phyloP scores from a whole-genome alignment of 1,284 basidiomycete genomes.

The Tylopilus orsonianus region DNA sequence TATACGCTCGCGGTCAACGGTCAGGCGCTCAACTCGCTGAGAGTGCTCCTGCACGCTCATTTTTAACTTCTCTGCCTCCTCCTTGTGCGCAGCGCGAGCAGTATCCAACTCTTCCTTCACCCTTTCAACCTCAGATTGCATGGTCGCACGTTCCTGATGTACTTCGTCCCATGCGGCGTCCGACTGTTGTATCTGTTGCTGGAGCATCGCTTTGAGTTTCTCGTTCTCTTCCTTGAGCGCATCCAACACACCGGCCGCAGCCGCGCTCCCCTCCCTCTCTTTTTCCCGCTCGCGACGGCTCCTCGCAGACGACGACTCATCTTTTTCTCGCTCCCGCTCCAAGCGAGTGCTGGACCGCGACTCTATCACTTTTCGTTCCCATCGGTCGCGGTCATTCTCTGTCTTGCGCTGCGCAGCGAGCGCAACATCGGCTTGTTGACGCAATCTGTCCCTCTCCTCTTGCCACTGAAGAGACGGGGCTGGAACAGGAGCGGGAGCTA shows the following conservation, averaged over 20 bases:
- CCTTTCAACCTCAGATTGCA: slow-evolving; percentile 11
- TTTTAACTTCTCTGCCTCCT: slow-evolving; percentile 20
- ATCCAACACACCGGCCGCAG: slow-evolving; percentile 5
- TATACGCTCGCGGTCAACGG: slow-evolving; percentile 26
- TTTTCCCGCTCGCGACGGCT: slow-evolving; percentile 25
- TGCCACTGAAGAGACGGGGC: not conserved
- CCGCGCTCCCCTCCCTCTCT: slow-evolving; percentile 10
- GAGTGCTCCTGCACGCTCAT: slow-evolving; percentile 23
- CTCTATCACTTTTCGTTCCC: slow-evolving; percentile 26
- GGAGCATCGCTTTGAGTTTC: slow-evolving; percentile 21
- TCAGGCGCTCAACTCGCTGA: slow-evolving; percentile 22
- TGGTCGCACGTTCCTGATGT: slow-evolving; percentile 7
- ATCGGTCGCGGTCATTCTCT: slow-evolving; percentile 20
- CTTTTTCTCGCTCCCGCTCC: slow-evolving; percentile 19
- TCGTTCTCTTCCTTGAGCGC: slow-evolving; percentile 28
- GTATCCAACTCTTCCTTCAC: slow-evolving; percentile 14
- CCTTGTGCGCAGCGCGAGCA: slow-evolving; percentile 6
- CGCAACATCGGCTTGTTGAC: slow-evolving; percentile 12
- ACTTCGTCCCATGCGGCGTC: slow-evolving; percentile 7
- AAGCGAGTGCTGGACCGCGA: slow-evolving; percentile 7
- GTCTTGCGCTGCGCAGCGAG: slow-evolving; percentile 13
- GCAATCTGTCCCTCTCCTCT: slow-evolving; percentile 15
- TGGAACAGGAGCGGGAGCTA: not conserved
- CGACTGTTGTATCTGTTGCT: slow-evolving; percentile 17
- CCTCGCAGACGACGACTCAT: slow-evolving; percentile 14